Evolutionary conservation across 768 basidiomycete genomes (phyloP), one percentile per base, ranked within the genome.

Genomic region (Pisolithus microcarpus): DNA sequence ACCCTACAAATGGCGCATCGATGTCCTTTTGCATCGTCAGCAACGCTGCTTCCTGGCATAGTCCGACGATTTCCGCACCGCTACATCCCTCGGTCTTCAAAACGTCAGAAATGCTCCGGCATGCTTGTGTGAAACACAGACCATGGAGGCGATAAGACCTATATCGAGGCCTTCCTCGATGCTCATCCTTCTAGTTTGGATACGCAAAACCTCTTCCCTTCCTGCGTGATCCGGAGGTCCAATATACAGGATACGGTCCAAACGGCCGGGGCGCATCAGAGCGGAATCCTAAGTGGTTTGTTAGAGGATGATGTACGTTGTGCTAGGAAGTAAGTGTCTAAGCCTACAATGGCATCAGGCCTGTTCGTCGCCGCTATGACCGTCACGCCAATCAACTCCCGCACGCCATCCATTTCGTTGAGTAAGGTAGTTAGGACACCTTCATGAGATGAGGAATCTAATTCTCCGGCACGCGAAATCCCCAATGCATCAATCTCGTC

Each of bases 321-420:
- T 4, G 19, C 23, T 23, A 21, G 23, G 16, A 37, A 3, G 19
- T 7, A 45, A 38, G 44, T 21, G 26, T n/a, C 42, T 52, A 38
- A 42, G 75, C 89, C 64, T 53, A 88, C 87, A 39, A 96, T 83
- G n/a, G 82, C 81, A 54, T 96, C 93, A 7, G 96, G 96, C 51
- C 94, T 72, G 64, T 99, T 98, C 11, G 96, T 99, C 0, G 96
- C 96, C 1, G 92, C 96, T 9, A 99, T 80, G 31, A 97, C 81
- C 0, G 91, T 94, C n/a, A 99, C 96, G 0, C 94, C 93, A 16
- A 87, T 74, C 18, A 98, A 74, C 68, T 95, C 92, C 67, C 97
- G 91, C 0, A 98, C 88, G 18, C 96, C 96, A 62, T 98, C 96
- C 92, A 98, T 98, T 64, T 99, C 96, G 62, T 95, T 98, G 50